Base-by-base conservation (phyloP, 2,329 filamentous ascomycete species). In the Fusarium bactridioides region DNA sequence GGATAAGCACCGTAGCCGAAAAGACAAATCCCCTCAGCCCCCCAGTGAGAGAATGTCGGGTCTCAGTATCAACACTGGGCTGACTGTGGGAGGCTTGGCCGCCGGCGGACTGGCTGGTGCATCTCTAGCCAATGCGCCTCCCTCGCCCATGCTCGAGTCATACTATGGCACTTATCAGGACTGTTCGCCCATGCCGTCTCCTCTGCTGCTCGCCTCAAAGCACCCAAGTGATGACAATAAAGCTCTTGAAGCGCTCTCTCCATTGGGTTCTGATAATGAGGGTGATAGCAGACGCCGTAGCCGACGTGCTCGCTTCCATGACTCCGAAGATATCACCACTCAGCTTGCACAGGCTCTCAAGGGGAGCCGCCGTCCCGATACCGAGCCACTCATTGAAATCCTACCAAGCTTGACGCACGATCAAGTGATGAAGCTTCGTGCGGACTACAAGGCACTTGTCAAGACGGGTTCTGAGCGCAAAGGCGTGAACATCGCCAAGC, bases 101-200 rank as follows among this genome's bases (percentile, higher is more conserved):
- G 69, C 54, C 16, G 69, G 69, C 23, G 69, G 83, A n/a, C 56
- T 79, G 6, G 80, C 80, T 25, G 79, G 76, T 56, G 70, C 84
- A 55, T 85, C 88, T 18, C 80, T 90, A 4, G 83, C 87, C 5
- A 83, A 84, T 27, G 87, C 94, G 4, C 94, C 94, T 0, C 90
- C 90, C 2, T 97, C 94, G 70, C 96, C 95, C 2, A 86, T 98
- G 55, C 89, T 97, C 4, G 95, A 98, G 82, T 92, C 96, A 2
- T 98, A 98, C 82, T 92, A 92, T 70, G 95, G 95, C 43, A 97
- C 95, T 1, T 98, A 97, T 77, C 95, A 98, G 81, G 94, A 93
- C 64, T 93, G 97, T 76, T 97, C 95, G 1, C 95, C 95, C 0
- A 97, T 98, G 94, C 95, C 95, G 0, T 94, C 94, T 1, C 94